Evolutionary conservation across 2,329 filamentous ascomycete species (phyloP).

Genomic region (Phialophora expanda): DNA sequence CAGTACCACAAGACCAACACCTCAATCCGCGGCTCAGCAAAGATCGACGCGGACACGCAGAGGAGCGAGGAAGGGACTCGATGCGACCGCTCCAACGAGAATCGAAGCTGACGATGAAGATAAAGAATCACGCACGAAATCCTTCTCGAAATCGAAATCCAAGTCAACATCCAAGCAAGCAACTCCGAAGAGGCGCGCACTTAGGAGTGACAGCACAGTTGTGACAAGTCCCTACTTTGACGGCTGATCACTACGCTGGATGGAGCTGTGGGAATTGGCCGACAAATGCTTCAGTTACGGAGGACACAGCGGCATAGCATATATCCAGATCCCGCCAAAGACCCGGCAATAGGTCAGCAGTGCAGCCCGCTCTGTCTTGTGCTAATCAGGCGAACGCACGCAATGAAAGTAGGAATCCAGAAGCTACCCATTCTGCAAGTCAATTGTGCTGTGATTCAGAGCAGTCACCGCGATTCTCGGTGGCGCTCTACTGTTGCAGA

Average conservation of each 20-base stretch:
- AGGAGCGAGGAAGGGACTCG: neutral
- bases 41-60: slow-evolving; percentile 1
- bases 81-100: neutral
- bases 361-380: too few relatives aligned
- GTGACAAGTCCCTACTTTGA: slow-evolving; percentile 35
- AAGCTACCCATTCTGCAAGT: too few relatives aligned
- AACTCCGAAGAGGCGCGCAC: slow-evolving; percentile 14
- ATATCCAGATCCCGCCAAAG: too few relatives aligned
- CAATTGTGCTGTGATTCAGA: too few relatives aligned
- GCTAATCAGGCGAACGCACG: too few relatives aligned
- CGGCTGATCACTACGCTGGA: neutral
- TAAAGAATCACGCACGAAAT: slow-evolving; percentile 2
- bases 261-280: neutral
- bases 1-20: neutral
- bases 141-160: neutral
- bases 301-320: neutral
- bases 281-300: neutral
- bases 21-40: neutral
- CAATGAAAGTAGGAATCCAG: too few relatives aligned
- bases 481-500: neutral
- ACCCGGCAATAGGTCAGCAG: too few relatives aligned
- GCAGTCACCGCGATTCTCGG: neutral
- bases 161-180: neutral
- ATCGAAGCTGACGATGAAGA: neutral
- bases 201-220: slow-evolving; percentile 30